Evolutionary conservation across 1,284 basidiomycete genomes (phyloP).

Genomic region (Puccinia horiana): DNA sequence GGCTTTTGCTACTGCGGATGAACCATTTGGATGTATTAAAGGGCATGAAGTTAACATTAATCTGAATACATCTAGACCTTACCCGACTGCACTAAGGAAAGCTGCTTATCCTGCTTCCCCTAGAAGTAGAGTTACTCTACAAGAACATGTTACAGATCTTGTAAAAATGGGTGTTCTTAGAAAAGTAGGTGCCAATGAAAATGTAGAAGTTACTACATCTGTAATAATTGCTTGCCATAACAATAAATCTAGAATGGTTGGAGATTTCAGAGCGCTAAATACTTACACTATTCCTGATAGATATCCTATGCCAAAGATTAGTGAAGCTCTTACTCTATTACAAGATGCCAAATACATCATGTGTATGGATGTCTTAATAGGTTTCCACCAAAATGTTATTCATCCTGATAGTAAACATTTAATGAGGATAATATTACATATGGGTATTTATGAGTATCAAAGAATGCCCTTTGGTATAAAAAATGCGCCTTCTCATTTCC

Average conservation of each 20-base stretch:
- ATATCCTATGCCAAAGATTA: no score
- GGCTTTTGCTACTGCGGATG: no score
- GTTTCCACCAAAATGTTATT: constrained; percentile 23
- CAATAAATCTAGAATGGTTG: no score
- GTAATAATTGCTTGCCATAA: no score
- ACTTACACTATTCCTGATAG: constrained; percentile 2
- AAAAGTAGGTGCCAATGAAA: neutral
- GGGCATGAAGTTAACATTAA: no score
- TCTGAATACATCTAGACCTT: neutral
- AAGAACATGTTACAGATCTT: constrained; percentile 5
- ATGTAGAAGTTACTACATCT: neutral
- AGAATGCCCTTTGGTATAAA: constrained; percentile 8
- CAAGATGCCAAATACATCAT: constrained; percentile 12
- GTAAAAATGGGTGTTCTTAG: neutral
- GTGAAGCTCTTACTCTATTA: no score
- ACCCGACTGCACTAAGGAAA: neutral
- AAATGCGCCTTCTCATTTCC: constrained; percentile 26
- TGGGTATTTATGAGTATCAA: no score
- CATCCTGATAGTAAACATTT: neutral
- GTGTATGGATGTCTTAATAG: constrained; percentile 21
- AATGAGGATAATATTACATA: no score
- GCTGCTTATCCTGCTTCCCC: no score
- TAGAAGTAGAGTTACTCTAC: constrained; percentile 8
- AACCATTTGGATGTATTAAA: no score
- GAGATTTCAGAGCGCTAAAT: constrained; percentile 16